phyloP scores from a whole-genome alignment of 148 eudicot genomes.

The Camellia sinensis region DNA sequence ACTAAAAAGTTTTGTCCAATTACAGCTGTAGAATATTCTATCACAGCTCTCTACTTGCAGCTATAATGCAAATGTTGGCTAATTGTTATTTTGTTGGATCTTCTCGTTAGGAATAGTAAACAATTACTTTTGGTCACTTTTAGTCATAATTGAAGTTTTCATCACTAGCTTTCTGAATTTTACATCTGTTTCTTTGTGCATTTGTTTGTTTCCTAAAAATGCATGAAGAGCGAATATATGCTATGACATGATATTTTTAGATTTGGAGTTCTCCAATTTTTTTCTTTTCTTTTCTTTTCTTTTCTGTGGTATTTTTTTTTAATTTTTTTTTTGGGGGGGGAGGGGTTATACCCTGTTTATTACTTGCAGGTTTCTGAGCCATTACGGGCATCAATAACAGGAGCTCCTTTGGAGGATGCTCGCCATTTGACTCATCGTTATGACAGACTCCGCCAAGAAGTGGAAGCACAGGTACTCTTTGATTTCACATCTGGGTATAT shows the following conservation, averaged over 20 bases:
- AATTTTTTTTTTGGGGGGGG: no score
- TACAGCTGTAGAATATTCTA: no score
- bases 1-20: no score
- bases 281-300: not conserved
- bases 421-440: conserved; percentile 66
- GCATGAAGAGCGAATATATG: not conserved
- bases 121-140: not conserved
- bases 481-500: conserved; percentile 2
- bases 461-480: conserved; percentile 71
- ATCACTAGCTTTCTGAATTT: not conserved
- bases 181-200: not conserved
- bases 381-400: conserved; percentile 50
- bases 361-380: conserved; percentile 60
- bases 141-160: not conserved
- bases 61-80: not conserved
- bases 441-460: conserved; percentile 68
- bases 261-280: not conserved
- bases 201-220: not conserved
- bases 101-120: not conserved
- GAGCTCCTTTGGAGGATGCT: conserved; percentile 87
- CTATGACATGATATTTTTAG: not conserved
- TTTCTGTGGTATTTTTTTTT: not conserved
- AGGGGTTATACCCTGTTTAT: not conserved
- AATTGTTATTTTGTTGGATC: not conserved
- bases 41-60: not conserved